Percentiles rank a stretch among this genome's conserved stretches.
These are phyloP conservation scores for Capsella bursapastoris DNA, from an alignment of 345 rosid genomes.

Conservation along the genomic window DNA sequence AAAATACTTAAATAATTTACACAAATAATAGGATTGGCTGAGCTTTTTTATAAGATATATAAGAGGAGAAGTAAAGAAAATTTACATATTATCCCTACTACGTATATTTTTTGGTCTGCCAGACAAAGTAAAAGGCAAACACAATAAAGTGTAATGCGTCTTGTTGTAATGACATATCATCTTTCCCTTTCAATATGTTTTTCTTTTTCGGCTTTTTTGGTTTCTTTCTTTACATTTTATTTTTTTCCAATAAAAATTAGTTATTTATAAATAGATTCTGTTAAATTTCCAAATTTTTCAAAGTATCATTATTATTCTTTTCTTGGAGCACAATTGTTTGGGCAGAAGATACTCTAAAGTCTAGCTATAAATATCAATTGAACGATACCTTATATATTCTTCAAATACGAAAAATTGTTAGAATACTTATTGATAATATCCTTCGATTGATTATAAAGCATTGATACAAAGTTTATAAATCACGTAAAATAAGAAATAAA, in stretches of 20 bases:
- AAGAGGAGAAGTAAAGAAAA: neutral
- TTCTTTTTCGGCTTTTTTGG: constrained; percentile 22
- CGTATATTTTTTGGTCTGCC: constrained; percentile 20
- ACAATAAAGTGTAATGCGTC: constrained; percentile 42
- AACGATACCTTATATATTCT: no score
- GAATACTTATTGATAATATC: neutral
- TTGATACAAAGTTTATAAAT: neutral
- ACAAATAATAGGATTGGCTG: neutral
- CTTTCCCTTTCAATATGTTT: constrained; percentile 43
- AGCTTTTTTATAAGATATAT: neutral
- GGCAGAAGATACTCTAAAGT: constrained; percentile 25
- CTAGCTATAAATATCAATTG: neutral
- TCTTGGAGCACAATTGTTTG: constrained; percentile 37
- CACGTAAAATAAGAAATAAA: neutral
- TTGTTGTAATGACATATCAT: constrained; percentile 40
- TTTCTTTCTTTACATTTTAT: neutral
- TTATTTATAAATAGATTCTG: neutral
- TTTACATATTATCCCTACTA: constrained; percentile 17
- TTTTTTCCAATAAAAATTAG: neutral
- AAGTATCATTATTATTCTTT: constrained; percentile 32
- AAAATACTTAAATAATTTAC: neutral
- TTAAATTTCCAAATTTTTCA: neutral
- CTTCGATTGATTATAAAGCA: neutral
- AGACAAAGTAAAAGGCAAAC: constrained; percentile 43
- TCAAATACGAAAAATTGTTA: neutral